phyloP scores from a whole-genome alignment of 2,329 filamentous ascomycete genomes.

The Cytospora piceicola region DNA sequence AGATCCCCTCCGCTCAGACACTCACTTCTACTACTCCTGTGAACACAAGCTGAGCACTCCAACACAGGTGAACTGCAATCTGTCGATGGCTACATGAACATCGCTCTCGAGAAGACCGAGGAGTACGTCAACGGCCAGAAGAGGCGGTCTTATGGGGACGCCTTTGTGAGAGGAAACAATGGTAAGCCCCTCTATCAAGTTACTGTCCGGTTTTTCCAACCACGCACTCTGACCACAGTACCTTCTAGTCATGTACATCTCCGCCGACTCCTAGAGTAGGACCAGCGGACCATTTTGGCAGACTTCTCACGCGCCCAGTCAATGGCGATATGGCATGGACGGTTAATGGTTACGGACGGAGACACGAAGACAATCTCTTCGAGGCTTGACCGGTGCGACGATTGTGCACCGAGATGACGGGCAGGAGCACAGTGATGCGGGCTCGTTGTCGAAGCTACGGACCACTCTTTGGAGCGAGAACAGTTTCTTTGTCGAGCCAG shows the following conservation, averaged over 20 bases:
- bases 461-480: not conserved
- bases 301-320: not conserved
- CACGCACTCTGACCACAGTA: conserved; percentile 19
- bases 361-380: not conserved
- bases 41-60: conserved; percentile 30
- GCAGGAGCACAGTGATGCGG: not conserved
- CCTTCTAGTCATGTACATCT: conserved; percentile 70
- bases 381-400: not conserved
- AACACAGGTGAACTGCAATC: conserved; percentile 85
- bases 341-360: not conserved
- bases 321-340: not conserved
- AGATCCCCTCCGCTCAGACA: not conserved
- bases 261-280: conserved; percentile 55
- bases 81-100: conserved; percentile 99
- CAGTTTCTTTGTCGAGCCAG: not conserved
- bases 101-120: conserved; percentile 92
- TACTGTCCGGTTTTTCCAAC: not conserved
- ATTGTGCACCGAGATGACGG: not conserved
- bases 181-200: conserved; percentile 68
- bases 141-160: conserved; percentile 85
- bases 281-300: not conserved
- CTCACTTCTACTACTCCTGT: not conserved
- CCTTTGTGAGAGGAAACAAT: conserved; percentile 95
- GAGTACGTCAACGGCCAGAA: conserved; percentile 88
- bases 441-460: not conserved